A percentile compares a stretch with the other conserved stretches of the same genome.
Evolutionary conservation across 1,284 basidiomycete genomes (phyloP).

Genomic region (Sporisorium exsertum): DNA sequence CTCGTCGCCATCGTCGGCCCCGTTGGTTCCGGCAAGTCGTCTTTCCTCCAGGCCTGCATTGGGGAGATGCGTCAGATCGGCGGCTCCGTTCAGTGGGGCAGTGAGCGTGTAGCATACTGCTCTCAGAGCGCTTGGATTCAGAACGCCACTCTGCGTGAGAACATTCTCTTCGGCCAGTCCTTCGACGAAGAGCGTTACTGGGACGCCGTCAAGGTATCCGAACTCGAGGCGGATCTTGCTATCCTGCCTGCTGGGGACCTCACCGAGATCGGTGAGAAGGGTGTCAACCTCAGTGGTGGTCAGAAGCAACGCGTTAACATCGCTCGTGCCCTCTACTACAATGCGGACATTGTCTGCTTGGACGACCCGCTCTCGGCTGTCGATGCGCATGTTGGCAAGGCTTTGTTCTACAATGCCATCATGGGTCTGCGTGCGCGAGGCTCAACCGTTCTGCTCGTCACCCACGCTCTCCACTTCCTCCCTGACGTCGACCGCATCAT

Average conservation of each 20-base stretch:
- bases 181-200: conserved; percentile 73
- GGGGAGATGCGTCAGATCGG: conserved; percentile 64
- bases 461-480: conserved; percentile 72
- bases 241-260: conserved; percentile 80
- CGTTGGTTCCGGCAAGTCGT: conserved; percentile 67
- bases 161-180: conserved; percentile 71
- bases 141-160: conserved; percentile 78
- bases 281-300: conserved; percentile 73
- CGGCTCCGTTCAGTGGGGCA: conserved; percentile 64
- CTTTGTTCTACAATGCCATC: conserved; percentile 67
- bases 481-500: conserved; percentile 77
- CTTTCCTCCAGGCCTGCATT: conserved; percentile 62
- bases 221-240: conserved; percentile 75
- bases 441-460: conserved; percentile 67
- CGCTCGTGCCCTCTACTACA: conserved; percentile 78
- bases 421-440: conserved; percentile 52
- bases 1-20: conserved; percentile 66
- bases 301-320: conserved; percentile 80
- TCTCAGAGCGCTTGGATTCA: conserved; percentile 91
- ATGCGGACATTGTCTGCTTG: conserved; percentile 77
- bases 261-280: conserved; percentile 75
- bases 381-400: conserved; percentile 69
- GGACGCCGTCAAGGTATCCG: conserved; percentile 60
- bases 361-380: conserved; percentile 80
- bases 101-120: conserved; percentile 77